A percentile compares a stretch with the other conserved stretches of the same genome.
These are phyloP conservation scores for Orbilia javanica DNA, from an alignment of 2,329 filamentous ascomycete genomes.

Conservation along the genomic window DNA sequence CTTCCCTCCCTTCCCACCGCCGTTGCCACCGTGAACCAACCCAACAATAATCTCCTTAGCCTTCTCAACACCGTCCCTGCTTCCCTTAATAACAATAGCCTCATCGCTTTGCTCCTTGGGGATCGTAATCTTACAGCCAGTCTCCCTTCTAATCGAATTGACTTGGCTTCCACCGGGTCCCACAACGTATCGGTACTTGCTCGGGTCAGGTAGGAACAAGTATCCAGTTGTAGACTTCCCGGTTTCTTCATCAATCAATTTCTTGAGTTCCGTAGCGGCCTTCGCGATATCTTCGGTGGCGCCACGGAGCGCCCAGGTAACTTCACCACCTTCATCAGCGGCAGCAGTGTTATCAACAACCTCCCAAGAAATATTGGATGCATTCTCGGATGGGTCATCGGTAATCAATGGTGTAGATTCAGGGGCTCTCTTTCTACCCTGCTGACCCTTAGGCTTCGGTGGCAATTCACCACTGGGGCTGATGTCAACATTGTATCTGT, in stretches of 20 bases:
- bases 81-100: constrained; percentile 89
- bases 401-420: constrained; percentile 88
- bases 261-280: constrained; percentile 80
- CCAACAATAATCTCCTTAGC: constrained; percentile 90
- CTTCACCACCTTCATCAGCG: constrained; percentile 69
- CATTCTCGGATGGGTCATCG: constrained; percentile 74
- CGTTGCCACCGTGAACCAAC: constrained; percentile 70
- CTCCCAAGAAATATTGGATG: constrained; percentile 82
- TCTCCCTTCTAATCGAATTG: constrained; percentile 91
- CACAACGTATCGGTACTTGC: constrained; percentile 89
- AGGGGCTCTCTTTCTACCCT: constrained; percentile 70
- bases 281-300: constrained; percentile 82
- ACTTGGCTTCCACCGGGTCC: constrained; percentile 90
- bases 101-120: constrained; percentile 84
- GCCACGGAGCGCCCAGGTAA: constrained; percentile 91
- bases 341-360: constrained; percentile 75
- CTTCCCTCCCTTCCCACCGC: constrained; percentile 30
- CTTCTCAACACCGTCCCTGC: constrained; percentile 82
- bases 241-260: constrained; percentile 78
- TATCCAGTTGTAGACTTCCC: constrained; percentile 83
- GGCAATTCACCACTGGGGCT: constrained; percentile 88
- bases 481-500: constrained; percentile 87
- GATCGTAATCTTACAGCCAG: constrained; percentile 92
- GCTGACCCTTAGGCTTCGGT: constrained; percentile 70
- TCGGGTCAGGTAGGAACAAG: constrained; percentile 88